A percentile compares a stretch with the other conserved stretches of the same genome.
Conservation (phyloP, 148 eudicot species). For the Nyssa sinensis region DNA sequence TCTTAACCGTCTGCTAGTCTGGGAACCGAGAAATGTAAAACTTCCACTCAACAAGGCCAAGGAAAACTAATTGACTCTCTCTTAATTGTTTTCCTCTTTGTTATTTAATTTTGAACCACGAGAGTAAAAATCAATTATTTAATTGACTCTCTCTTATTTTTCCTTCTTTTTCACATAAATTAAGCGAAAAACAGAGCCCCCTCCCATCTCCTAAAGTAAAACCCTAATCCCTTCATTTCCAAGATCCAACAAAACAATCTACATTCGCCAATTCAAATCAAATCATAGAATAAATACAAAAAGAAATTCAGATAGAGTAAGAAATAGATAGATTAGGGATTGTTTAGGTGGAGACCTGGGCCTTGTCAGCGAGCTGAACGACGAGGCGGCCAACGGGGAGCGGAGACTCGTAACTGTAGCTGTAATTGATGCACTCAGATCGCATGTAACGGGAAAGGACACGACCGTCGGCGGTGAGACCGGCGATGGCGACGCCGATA, state of each 20-base stretch:
- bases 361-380: slow-evolving; percentile 95
- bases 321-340: slow-evolving; percentile 12
- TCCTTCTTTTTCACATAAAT: not conserved
- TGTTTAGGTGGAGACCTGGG: slow-evolving; percentile 53
- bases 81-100: too few species aligned
- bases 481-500: slow-evolving; percentile 95
- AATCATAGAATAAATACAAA: not conserved
- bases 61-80: too few species aligned
- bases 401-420: slow-evolving; percentile 65
- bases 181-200: not conserved
- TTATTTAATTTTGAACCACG: too few species aligned
- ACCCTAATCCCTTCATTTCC: not conserved
- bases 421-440: slow-evolving; percentile 73
- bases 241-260: not conserved
- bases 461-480: slow-evolving; percentile 92
- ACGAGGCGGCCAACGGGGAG: slow-evolving; percentile 93
- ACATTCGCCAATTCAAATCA: not conserved
- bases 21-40: not conserved
- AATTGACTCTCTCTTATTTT: too few species aligned
- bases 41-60: not conserved
- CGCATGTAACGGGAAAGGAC: slow-evolving; percentile 88
- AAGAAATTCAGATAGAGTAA: too few species aligned
- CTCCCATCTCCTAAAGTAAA: not conserved
- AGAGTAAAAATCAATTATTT: too few species aligned
- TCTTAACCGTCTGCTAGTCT: not conserved